Evolutionary conservation across 768 basidiomycete genomes (phyloP).

Genomic region (Tephrocybe sp.): DNA sequence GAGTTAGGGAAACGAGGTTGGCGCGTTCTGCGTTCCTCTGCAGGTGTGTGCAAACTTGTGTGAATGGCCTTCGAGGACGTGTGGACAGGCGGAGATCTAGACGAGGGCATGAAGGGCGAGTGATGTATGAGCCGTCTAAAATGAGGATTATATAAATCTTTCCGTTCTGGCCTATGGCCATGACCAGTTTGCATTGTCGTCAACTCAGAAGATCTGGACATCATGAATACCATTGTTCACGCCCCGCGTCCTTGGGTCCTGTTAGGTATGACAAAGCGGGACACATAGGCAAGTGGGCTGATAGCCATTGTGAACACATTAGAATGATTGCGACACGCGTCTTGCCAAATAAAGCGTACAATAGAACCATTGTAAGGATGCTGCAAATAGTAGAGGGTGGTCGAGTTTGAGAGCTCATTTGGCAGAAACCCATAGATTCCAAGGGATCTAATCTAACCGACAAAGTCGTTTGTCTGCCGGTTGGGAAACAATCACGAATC

Average conservation of each 20-base stretch:
- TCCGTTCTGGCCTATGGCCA: neutral
- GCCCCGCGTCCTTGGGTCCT: too few species aligned
- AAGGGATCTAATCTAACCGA: slow-evolving; percentile 6
- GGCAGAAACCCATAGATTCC: neutral
- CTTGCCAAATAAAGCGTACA: neutral
- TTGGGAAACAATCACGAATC: neutral
- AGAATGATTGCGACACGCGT: neutral
- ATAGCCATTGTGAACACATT: too few species aligned
- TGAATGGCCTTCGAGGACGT: neutral
- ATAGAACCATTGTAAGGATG: neutral
- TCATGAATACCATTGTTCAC: neutral
- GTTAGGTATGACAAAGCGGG: neutral
- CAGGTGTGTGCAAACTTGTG: neutral
- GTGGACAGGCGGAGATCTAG: neutral
- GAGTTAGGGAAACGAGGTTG: neutral
- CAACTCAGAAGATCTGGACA: neutral
- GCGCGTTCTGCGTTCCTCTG: neutral
- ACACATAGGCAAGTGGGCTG: neutral
- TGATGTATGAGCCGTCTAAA: neutral
- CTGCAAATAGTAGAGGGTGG: too few species aligned
- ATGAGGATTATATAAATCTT: neutral
- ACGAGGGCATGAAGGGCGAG: neutral
- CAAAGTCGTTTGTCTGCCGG: neutral
- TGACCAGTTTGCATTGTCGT: neutral
- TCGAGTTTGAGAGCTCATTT: too few species aligned